These are phyloP conservation scores for Phytophthora meadii DNA, from an alignment of 352 stramenopile species.

Conservation along the genomic window DNA sequence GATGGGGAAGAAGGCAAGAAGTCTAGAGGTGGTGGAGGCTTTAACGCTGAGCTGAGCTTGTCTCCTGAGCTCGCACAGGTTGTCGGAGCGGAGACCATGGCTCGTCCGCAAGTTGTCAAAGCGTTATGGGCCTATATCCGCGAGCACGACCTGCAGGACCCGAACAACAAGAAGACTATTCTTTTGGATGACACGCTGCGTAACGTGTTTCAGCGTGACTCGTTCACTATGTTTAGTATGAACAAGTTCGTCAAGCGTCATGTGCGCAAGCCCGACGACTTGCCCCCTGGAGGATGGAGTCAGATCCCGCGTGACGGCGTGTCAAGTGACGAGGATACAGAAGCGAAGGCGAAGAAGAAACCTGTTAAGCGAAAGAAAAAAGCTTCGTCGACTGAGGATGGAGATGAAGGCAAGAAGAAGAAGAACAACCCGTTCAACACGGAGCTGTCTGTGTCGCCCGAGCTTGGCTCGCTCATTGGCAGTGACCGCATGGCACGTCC, in stretches of 20 bases:
- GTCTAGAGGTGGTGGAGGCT: constrained; percentile 57
- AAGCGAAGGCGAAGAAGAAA: constrained; percentile 75
- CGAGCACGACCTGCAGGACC: constrained; percentile 95
- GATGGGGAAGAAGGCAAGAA: constrained; percentile 40
- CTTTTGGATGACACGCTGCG: constrained; percentile 89
- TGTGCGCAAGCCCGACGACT: constrained; percentile 74
- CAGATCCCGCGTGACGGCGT: constrained; percentile 81
- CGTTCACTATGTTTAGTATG: constrained; percentile 90
- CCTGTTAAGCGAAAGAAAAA: constrained; percentile 66
- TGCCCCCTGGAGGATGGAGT: constrained; percentile 70
- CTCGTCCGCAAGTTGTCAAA: constrained; percentile 94
- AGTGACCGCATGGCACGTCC: constrained; percentile 87
- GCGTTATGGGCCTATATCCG: constrained; percentile 97
- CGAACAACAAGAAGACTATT: constrained; percentile 94
- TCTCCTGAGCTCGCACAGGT: constrained; percentile 84
- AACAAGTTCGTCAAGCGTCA: constrained; percentile 92
- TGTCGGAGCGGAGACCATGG: constrained; percentile 86
- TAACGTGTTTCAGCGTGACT: constrained; percentile 80
- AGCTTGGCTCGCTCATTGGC: constrained; percentile 80
- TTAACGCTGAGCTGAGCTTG: constrained; percentile 79
- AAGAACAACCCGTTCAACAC: constrained; percentile 80
- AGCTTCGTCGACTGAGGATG: constrained; percentile 44
- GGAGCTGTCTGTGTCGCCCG: constrained; percentile 79
- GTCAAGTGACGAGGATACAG: constrained; percentile 82
- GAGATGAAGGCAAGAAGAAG: constrained; percentile 59